Conservation (phyloP, 768 basidiomycete species). For the Suillus occidentalis region DNA sequence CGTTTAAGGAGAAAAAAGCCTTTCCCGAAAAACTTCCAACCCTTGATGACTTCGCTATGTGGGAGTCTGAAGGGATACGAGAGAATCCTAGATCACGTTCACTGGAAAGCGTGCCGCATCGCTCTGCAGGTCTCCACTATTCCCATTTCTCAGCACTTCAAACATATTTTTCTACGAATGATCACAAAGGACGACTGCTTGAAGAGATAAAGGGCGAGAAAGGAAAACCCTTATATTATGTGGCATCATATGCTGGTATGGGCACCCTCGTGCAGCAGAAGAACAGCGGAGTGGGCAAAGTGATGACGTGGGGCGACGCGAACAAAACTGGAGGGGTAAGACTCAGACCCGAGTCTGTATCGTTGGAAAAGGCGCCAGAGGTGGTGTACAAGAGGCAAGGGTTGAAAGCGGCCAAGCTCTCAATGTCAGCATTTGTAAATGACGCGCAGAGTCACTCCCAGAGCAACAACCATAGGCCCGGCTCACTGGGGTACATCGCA, state of each 20-base stretch:
- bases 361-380: slow-evolving; percentile 39
- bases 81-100: slow-evolving; percentile 24
- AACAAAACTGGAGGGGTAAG: slow-evolving; percentile 28
- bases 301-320: slow-evolving; percentile 32
- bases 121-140: slow-evolving; percentile 62
- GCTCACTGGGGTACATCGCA: slow-evolving; percentile 48
- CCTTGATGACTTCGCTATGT: slow-evolving; percentile 41
- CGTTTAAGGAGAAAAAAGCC: slow-evolving; percentile 10
- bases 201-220: slow-evolving; percentile 27
- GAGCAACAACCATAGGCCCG: slow-evolving; percentile 49
- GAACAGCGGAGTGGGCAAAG: slow-evolving; percentile 15
- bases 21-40: slow-evolving; percentile 14
- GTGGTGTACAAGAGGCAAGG: slow-evolving; percentile 48
- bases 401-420: slow-evolving; percentile 37
- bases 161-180: slow-evolving; percentile 46
- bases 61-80: slow-evolving; percentile 16
- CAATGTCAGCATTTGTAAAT: slow-evolving; percentile 31
- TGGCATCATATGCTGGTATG: slow-evolving; percentile 35
- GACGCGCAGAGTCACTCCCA: slow-evolving; percentile 29
- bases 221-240: slow-evolving; percentile 12
- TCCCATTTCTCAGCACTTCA: slow-evolving; percentile 54
- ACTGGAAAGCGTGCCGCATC: slow-evolving; percentile 69
- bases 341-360: slow-evolving; percentile 27
- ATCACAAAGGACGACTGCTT: slow-evolving; percentile 61
- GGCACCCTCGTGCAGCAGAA: slow-evolving; percentile 21